Percentiles rank a stretch among this genome's conserved stretches.
phyloP scores from a whole-genome alignment of 495 filamentous ascomycete genomes.

The Podospora bellae-mahoneyi region DNA sequence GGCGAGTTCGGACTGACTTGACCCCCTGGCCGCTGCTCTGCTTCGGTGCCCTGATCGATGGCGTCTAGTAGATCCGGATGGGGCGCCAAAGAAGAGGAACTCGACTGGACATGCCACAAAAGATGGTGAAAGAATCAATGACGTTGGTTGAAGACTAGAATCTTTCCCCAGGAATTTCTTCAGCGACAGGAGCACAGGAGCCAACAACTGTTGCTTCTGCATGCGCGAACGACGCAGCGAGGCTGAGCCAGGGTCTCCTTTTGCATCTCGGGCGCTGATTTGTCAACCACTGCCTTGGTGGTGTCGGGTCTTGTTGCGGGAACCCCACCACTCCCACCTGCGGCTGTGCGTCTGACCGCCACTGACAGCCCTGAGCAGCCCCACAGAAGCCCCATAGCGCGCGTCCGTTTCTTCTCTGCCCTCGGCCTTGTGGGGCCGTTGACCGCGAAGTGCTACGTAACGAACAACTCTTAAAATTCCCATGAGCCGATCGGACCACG shows the following conservation, averaged over 20 bases:
- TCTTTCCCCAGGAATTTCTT: neutral
- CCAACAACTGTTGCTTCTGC: neutral
- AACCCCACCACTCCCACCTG: neutral
- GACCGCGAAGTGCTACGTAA: neutral
- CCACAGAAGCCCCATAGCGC: no score
- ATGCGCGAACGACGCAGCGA: neutral
- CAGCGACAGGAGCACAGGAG: neutral
- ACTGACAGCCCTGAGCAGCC: neutral
- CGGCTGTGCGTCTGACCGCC: neutral
- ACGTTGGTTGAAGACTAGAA: neutral
- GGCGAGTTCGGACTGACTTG: neutral
- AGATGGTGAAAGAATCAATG: neutral
- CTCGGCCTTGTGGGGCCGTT: neutral
- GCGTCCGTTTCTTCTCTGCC: no score
- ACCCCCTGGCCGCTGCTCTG: no score
- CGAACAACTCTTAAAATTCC: neutral
- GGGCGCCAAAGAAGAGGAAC: neutral
- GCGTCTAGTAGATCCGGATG: neutral
- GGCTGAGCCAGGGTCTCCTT: neutral
- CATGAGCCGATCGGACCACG: constrained; percentile 6
- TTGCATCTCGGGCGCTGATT: neutral
- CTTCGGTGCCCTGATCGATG: neutral
- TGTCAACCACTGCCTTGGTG: neutral
- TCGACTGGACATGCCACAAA: neutral
- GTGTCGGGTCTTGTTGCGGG: neutral